Conservation (phyloP, 345 rosid genomes). For the Psidium guajava region DNA sequence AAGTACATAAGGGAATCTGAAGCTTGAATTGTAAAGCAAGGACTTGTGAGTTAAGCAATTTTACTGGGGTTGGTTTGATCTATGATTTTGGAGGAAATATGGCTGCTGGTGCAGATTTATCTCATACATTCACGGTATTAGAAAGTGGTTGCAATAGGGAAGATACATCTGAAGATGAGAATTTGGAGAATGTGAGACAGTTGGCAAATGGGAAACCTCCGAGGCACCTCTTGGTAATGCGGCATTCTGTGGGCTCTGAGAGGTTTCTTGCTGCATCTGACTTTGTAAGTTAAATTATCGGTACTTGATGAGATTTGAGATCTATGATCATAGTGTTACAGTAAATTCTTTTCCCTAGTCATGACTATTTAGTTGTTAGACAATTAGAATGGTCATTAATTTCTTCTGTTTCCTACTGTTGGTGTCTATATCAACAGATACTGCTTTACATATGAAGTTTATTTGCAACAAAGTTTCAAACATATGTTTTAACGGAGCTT, state of each 20-base stretch:
- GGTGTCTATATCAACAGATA: background rate
- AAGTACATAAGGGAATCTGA: background rate
- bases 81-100: conserved; percentile 34
- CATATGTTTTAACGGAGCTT: background rate
- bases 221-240: conserved; percentile 35
- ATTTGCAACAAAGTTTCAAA: background rate
- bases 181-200: conserved; percentile 39
- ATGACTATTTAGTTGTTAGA: background rate
- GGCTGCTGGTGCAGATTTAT: conserved; percentile 56
- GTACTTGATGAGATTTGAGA: background rate
- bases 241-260: conserved; percentile 30
- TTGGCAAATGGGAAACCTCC: conserved; percentile 65
- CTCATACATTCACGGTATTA: conserved; percentile 31
- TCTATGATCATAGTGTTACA: background rate
- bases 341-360: background rate
- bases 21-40: background rate
- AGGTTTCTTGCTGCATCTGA: conserved; percentile 38
- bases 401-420: background rate
- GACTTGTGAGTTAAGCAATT: background rate
- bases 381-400: background rate
- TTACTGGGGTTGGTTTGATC: background rate
- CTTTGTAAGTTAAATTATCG: conserved; percentile 21
- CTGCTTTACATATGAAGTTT: background rate
- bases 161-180: conserved; percentile 27
- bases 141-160: conserved; percentile 39